Base-by-base conservation (phyloP, 371 early-diverging fungal species). In the Lichtheimia ramosa region DNA sequence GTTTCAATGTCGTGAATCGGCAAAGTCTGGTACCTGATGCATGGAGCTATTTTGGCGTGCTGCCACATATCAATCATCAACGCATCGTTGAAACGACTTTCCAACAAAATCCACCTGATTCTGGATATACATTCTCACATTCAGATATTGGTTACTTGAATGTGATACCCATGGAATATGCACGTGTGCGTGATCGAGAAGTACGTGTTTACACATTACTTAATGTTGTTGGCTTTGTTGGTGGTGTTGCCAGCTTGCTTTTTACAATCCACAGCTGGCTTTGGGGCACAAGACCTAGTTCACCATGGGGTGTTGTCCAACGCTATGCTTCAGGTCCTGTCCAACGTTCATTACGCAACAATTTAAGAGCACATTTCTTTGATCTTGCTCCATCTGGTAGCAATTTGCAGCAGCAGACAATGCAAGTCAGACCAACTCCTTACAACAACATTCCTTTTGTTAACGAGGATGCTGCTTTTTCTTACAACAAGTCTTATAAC, bases 221-320 rank as follows among this genome's bases (percentile, higher is more conserved):
- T 18, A 79, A 79, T 54, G 80, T 75, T 0, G 64, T 79, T 43
- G 80, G 80, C 55, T 76, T 79, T 39, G 73, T 76, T 5, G 80
- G 80, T 63, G 80, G 80, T 69, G 68, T 79, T 49, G 72, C 76
- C 63, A 74, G 77, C 63, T 42, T 79, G 5, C 54, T 76, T 24
- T 51, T 79, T 16, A 68, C 71, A 16, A 62, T 66, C 5, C 77
- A 79, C 49, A 61, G 75, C 8, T 79, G 76, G 77, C 56, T 79
- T n/a, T 79, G 76, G 54, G 80, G 80, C 57, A 69, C 64, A 39
- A 71, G 80, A 43, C 80, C 80, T 34, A 65, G 73, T 28, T 74
- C 75, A 7, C 80, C 80, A 23, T 79, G 80, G 80, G 80, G 80
- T 46, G 73, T 79, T 24, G 73, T 79, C 2, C 80, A 79, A 24